Evolutionary conservation across 2,329 filamentous ascomycete species (phyloP).

Genomic region (Aspergillus ochraceus): DNA sequence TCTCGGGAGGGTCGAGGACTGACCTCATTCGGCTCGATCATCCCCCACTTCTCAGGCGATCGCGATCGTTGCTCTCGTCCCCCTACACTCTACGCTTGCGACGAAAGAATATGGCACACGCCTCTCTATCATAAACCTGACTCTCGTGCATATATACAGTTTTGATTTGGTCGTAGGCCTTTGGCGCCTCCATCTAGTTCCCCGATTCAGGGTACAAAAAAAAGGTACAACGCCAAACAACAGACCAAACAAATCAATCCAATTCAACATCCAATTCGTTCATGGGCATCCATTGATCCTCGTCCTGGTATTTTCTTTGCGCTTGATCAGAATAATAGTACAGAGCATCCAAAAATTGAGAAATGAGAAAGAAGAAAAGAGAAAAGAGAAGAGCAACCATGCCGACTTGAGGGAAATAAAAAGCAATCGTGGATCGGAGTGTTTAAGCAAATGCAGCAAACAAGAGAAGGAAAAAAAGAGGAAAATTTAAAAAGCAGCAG

Average conservation of each 20-base stretch:
- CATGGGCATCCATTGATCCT: slow-evolving; percentile 18
- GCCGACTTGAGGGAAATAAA: not conserved
- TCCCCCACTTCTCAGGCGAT: not conserved
- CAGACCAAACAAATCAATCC: slow-evolving; percentile 10
- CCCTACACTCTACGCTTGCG: not conserved
- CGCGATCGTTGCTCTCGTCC: not conserved
- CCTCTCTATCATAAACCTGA: slow-evolving; percentile 23
- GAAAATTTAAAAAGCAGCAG: not conserved
- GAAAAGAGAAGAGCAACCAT: slow-evolving; percentile 13
- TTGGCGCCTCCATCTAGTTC: slow-evolving; percentile 14
- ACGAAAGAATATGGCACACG: not conserved
- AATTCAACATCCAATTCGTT: slow-evolving; percentile 17
- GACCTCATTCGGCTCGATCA: not conserved
- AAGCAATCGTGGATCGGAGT: slow-evolving; percentile 8
- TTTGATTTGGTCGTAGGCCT: slow-evolving; percentile 18
- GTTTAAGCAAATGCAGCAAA: slow-evolving; percentile 11
- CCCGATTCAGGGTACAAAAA: slow-evolving; percentile 9
- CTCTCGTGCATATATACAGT: slow-evolving; percentile 26
- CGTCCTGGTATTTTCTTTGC: slow-evolving; percentile 17
- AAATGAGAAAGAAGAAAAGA: slow-evolving; percentile 14
- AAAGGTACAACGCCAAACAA: not conserved
- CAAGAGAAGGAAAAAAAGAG: not conserved
- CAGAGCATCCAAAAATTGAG: slow-evolving; percentile 17
- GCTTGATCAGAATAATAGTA: slow-evolving; percentile 24
- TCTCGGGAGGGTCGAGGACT: not conserved